phyloP scores from a whole-genome alignment of 768 basidiomycete species.

The Hypholoma sublateritium region DNA sequence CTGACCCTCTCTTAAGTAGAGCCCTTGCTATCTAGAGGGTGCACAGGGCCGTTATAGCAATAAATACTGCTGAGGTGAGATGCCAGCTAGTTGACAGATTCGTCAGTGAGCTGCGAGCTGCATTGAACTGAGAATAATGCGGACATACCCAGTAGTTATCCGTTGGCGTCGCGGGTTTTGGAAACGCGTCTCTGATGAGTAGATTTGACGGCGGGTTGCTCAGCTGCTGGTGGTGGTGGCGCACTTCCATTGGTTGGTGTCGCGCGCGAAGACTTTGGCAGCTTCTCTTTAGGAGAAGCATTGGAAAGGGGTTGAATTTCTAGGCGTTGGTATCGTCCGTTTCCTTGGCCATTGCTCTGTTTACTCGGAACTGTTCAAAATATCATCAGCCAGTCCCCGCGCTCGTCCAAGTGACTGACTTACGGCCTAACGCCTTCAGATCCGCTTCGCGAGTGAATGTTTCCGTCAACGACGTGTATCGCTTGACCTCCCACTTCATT shows the following conservation, averaged over 20 bases:
- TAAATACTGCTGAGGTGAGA: not conserved
- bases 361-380: constrained; percentile 2
- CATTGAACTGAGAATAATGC: not conserved
- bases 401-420: constrained; percentile 1
- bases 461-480: constrained; percentile 77
- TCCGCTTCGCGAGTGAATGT: constrained; percentile 82
- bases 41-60: not conserved
- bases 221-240: constrained; percentile 1
- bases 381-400: not conserved
- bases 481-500: constrained; percentile 83
- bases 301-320: constrained; percentile 19
- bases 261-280: constrained; percentile 15
- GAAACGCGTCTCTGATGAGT: constrained; percentile 8
- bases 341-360: constrained; percentile 9
- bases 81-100: not conserved
- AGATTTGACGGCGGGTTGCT: constrained; percentile 5
- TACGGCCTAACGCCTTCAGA: constrained; percentile 64
- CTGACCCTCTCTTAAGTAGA: constrained; percentile 6
- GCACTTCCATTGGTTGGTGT: constrained; percentile 15
- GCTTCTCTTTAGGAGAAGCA: constrained; percentile 19
- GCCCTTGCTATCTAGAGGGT: not conserved
- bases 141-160: constrained; percentile 1
- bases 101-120: not conserved
- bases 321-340: constrained; percentile 20
- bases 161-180: constrained; percentile 15